Percentiles rank a stretch among this genome's conserved stretches.
Evolutionary conservation across 2,329 filamentous ascomycete genomes (phyloP).

Genomic region (Dactylonectria macrodidyma): DNA sequence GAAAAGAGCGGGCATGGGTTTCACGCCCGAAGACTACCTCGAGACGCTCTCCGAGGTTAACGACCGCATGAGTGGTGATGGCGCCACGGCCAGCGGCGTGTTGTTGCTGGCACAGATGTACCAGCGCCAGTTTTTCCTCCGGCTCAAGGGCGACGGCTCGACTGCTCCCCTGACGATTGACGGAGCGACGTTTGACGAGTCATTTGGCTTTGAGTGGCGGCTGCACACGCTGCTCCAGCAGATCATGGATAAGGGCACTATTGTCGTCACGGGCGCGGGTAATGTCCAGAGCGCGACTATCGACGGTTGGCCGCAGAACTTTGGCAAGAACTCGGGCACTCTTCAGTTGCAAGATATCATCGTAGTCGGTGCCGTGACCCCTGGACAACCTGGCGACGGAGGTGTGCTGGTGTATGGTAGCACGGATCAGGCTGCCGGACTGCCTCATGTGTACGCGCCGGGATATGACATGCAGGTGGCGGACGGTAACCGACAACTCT

Average conservation of each 20-base stretch:
- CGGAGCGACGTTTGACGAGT: not conserved
- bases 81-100: not conserved
- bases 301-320: conserved; percentile 11
- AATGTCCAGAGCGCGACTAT: not conserved
- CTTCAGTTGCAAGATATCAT: not conserved
- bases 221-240: not conserved
- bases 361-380: conserved; percentile 4
- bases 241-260: not conserved
- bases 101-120: conserved; percentile 6
- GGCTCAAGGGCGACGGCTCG: not conserved
- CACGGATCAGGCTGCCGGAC: not conserved
- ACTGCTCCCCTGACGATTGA: not conserved
- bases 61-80: not conserved
- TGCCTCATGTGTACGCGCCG: conserved; percentile 14
- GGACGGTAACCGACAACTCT: not conserved
- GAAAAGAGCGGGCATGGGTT: not conserved
- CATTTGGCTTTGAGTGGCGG: not conserved
- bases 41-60: not conserved
- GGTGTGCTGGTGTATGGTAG: not conserved
- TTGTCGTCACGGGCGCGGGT: conserved; percentile 1
- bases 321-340: not conserved
- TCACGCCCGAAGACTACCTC: conserved; percentile 5
- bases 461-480: not conserved
- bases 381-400: not conserved
- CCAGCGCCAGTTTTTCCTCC: not conserved